phyloP scores from a whole-genome alignment of 2,329 filamentous ascomycete genomes.

The Sclerotiophoma versabilis region DNA sequence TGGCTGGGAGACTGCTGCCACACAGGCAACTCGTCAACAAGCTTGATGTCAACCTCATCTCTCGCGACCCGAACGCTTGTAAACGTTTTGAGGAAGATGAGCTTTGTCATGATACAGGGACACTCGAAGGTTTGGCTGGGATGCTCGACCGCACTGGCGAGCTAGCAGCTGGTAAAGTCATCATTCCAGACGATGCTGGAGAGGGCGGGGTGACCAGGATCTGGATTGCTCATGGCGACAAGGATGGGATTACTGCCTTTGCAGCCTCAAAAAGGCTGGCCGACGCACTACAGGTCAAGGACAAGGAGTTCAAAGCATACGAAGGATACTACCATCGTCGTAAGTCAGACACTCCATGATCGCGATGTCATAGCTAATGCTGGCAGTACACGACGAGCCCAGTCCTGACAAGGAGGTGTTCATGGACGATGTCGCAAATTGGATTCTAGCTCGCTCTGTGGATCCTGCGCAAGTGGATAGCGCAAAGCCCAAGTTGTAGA shows the following conservation, averaged over 20 bases:
- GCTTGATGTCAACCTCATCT: constrained; percentile 69
- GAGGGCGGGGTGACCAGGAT: constrained; percentile 67
- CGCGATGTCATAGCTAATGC: constrained; percentile 20
- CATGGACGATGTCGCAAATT: constrained; percentile 44
- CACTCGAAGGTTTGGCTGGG: constrained; percentile 78
- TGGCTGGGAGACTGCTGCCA: constrained; percentile 74
- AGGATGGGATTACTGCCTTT: constrained; percentile 73
- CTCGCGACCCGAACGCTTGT: constrained; percentile 70
- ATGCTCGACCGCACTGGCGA: constrained; percentile 76
- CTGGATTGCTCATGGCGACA: constrained; percentile 79
- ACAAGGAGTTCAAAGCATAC: constrained; percentile 76
- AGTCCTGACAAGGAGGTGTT: constrained; percentile 44
- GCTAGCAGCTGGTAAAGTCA: constrained; percentile 64
- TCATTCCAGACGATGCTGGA: constrained; percentile 50
- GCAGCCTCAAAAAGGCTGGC: constrained; percentile 70
- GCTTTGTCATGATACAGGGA: constrained; percentile 83
- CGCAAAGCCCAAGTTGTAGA: constrained; percentile 44
- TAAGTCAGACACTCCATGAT: constrained; percentile 40
- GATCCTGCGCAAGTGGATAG: constrained; percentile 40
- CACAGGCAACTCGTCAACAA: constrained; percentile 70
- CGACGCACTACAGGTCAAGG: constrained; percentile 63
- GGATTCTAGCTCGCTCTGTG: constrained; percentile 45
- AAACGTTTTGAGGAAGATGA: constrained; percentile 69
- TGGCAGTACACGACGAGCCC: constrained; percentile 48
- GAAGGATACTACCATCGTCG: constrained; percentile 79